Base-by-base conservation (phyloP, 2,329 filamentous ascomycete genomes). In the Cryphonectria carpinicola region DNA sequence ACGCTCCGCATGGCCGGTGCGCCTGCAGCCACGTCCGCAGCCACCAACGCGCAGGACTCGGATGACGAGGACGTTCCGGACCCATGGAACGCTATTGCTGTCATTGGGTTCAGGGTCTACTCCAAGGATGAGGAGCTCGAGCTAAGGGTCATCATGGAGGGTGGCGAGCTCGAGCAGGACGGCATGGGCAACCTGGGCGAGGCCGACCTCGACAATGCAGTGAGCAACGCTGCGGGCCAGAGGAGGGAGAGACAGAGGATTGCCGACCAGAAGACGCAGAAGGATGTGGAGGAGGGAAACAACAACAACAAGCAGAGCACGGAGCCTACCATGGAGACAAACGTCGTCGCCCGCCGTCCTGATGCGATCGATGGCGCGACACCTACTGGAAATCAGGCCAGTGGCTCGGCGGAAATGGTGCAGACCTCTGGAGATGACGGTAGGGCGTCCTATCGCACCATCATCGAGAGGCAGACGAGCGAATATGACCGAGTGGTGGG, bases 61-160 rank as follows among this genome's bases (percentile, higher is more conserved):
- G 86, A 88, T 13, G 86, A 88, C 73, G 87, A 89, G 69, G 84
- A 87, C 73, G 81, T 83, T 75, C 78, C 83, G 35, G 84, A 87
- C 35, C 86, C 87, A 1, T 91, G 89, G 89, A 90, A 90, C 76
- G 88, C 89, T 4, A 84, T 90, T 62, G 87, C 84, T 67, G 86
- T 90, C 25, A 84, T 91, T 0, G 88, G 89, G 0, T 80, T 91
- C 66, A 84, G 88, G 5, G 85, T 91, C 7, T 91, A 90, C 77
- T 84, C 86, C 76, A 87, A 86, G 74, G 82, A 90, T 76, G 82
- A 84, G 61, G 79, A 81, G 43, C 80, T 89, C 3, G 83, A 87
- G 77, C 78, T 89, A n/a, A 81, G 83, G 52, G 84, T 87, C 17
- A 85, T 89, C 28, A 84, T 88, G 79, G 86, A 88, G 75, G 86